Conservation (phyloP, 805 yeast genomes). For the Candida vaughaniae region DNA sequence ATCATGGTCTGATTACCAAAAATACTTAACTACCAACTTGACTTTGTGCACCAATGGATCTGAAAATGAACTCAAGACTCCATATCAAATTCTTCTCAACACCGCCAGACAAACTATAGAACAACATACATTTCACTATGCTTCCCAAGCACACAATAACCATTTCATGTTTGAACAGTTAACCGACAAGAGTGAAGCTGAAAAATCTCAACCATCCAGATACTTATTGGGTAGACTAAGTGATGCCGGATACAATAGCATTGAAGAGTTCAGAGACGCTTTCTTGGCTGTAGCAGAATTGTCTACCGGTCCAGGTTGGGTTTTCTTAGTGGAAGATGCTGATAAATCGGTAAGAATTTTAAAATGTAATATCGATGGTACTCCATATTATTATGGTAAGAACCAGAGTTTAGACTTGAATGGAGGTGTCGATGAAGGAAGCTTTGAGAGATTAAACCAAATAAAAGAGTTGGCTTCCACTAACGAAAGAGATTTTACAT, state of each 20-base stretch:
- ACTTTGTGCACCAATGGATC: conserved; percentile 73
- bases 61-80: conserved; percentile 70
- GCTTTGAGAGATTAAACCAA: conserved; percentile 45
- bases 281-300: conserved; percentile 52
- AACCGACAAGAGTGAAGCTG: conserved; percentile 29
- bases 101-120: conserved; percentile 66
- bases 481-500: conserved; percentile 55
- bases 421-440: conserved; percentile 60
- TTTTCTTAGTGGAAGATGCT: conserved; percentile 65
- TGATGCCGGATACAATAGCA: conserved; percentile 30
- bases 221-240: conserved; percentile 37
- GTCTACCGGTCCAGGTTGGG: conserved; percentile 71
- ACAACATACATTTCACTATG: conserved; percentile 76
- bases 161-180: conserved; percentile 81
- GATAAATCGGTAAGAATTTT: conserved; percentile 56
- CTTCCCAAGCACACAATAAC: conserved; percentile 90
- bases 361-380: conserved; percentile 68
- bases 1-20: conserved; percentile 84
- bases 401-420: conserved; percentile 76
- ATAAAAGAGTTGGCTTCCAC: conserved; percentile 41
- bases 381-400: conserved; percentile 69
- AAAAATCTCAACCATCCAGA: conserved; percentile 36
- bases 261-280: conserved; percentile 52
- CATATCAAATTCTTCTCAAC: conserved; percentile 66
- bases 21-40: conserved; percentile 56